Conservation (phyloP, 2,329 filamentous ascomycete species). For the Juglanconis sp. region DNA sequence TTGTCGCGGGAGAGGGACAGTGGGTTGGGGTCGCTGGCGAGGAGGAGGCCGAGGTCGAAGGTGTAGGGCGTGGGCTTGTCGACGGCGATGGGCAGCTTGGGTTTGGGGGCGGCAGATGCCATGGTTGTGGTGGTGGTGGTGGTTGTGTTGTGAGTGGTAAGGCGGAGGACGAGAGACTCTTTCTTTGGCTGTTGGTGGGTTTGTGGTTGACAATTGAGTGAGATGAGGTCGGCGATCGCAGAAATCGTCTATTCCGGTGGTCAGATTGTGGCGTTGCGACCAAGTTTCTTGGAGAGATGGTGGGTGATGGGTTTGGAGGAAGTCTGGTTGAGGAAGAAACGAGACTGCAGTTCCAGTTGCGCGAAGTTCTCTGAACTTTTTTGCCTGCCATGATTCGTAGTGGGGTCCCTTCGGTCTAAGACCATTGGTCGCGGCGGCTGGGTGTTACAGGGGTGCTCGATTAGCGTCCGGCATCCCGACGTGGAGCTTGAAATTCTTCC, state of each 20-base stretch:
- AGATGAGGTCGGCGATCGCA: background rate
- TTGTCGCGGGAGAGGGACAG: constrained; percentile 52
- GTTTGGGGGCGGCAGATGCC: constrained; percentile 24
- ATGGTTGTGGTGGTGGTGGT: constrained; percentile 5
- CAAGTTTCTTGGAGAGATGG: background rate
- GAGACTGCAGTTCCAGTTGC: background rate
- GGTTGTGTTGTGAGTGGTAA: too few relatives aligned
- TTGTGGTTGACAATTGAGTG: too few relatives aligned
- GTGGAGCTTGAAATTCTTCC: constrained; percentile 19
- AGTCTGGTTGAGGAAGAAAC: background rate
- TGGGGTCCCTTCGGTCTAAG: background rate
- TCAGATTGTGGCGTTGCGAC: background rate
- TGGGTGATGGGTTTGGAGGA: background rate
- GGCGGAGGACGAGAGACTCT: background rate
- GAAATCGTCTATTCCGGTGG: background rate
- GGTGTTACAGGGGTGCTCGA: background rate
- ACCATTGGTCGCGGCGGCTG: background rate
- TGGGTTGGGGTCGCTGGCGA: constrained; percentile 85
- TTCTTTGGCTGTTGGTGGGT: background rate
- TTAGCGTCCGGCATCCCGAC: constrained; percentile 14
- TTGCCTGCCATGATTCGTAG: constrained; percentile 1
- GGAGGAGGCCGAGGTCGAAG: constrained; percentile 86
- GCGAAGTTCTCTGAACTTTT: background rate
- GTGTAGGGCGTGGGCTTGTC: constrained; percentile 85
- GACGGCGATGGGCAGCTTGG: constrained; percentile 61